Conservation (phyloP, 2,329 filamentous ascomycete species). For the Parasarocladium wereldwijsianum region DNA sequence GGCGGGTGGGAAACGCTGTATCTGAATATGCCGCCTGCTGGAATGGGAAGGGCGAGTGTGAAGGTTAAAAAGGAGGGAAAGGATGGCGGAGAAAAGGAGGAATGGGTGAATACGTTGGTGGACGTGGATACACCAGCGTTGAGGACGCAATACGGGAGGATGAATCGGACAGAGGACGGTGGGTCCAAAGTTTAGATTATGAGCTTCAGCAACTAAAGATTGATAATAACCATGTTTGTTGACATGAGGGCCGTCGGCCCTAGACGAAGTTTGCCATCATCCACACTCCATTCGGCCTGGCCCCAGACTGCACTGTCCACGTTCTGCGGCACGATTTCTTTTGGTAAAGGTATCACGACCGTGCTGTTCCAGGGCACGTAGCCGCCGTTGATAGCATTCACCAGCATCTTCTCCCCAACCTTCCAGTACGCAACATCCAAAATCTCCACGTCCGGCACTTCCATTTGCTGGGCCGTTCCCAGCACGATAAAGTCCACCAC, state of each 20-base stretch:
- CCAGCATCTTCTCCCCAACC: constrained; percentile 7
- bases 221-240: constrained; percentile 11
- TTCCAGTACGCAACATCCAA: constrained; percentile 12
- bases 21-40: constrained; percentile 23
- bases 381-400: constrained; percentile 12
- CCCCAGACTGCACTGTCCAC: constrained; percentile 9
- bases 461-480: constrained; percentile 10
- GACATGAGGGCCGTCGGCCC: constrained; percentile 9
- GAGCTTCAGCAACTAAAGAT: constrained; percentile 1
- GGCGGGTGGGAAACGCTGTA: constrained; percentile 37
- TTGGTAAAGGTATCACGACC: constrained; percentile 8
- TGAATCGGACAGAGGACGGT: constrained; percentile 12
- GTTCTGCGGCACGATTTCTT: constrained; percentile 4
- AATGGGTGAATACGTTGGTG: constrained; percentile 20
- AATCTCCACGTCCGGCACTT: constrained; percentile 3
- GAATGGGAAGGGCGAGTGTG: constrained; percentile 18
- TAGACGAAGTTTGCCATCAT: constrained; percentile 5
- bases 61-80: constrained; percentile 10
- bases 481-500: constrained; percentile 24
- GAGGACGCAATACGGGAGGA: constrained; percentile 19
- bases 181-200: background rate
- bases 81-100: constrained; percentile 11
- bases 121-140: constrained; percentile 15
- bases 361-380: constrained; percentile 7
- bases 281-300: constrained; percentile 8